Percentiles rank a stretch among this genome's conserved stretches.
phyloP scores from a whole-genome alignment of 345 rosid species.

The Pistacia integerrima region DNA sequence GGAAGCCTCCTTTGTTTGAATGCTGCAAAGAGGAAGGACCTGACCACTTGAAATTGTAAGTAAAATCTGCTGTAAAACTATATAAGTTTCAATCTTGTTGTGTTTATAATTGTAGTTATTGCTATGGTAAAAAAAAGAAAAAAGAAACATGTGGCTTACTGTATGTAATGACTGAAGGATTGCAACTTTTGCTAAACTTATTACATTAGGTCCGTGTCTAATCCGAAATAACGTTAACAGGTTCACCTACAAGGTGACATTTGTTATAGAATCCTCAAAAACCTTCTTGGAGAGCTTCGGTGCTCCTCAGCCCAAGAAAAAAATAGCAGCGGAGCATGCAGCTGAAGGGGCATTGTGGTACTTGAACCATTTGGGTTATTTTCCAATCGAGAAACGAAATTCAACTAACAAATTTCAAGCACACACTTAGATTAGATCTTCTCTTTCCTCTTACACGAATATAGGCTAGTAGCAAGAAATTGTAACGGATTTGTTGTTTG shows the following conservation, averaged over 20 bases:
- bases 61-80: neutral
- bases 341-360: conserved; percentile 78
- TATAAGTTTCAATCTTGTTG: no score
- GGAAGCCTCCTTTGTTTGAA: conserved; percentile 40
- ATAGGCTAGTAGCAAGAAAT: neutral
- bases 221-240: conserved; percentile 24
- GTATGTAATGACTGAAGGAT: neutral
- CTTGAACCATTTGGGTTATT: conserved; percentile 44
- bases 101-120: neutral
- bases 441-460: neutral
- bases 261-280: conserved; percentile 29
- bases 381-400: conserved; percentile 8
- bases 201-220: neutral
- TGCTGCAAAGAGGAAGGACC: conserved; percentile 57
- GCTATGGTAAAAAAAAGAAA: neutral
- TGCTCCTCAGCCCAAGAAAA: conserved; percentile 44
- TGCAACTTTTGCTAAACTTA: neutral
- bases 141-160: neutral
- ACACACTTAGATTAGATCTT: no score
- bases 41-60: conserved; percentile 49
- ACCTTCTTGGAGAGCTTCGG: conserved; percentile 51
- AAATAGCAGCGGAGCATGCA: conserved; percentile 61
- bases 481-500: neutral
- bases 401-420: neutral
- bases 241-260: conserved; percentile 42